These are phyloP conservation scores for Amylocystis lapponica DNA, from an alignment of 768 basidiomycete species.

Conservation along the genomic window DNA sequence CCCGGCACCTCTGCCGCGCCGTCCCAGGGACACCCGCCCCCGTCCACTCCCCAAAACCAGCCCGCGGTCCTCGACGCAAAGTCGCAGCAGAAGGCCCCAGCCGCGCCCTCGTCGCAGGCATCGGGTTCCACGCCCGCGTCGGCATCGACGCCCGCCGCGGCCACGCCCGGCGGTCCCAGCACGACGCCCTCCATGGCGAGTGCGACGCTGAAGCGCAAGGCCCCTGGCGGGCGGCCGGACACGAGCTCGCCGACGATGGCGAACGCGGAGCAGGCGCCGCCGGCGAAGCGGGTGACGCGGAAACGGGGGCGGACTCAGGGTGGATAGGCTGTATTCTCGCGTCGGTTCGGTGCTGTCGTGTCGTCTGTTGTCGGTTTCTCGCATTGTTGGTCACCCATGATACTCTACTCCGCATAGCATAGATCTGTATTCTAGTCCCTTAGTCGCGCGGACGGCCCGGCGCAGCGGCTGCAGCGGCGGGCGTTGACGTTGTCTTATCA, in stretches of 20 bases:
- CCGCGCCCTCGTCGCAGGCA: conserved; percentile 29
- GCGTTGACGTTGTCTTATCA: conserved; percentile 27
- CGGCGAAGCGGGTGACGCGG: conserved; percentile 45
- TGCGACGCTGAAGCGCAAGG: conserved; percentile 32
- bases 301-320: conserved; percentile 44
- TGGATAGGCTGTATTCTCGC: conserved; percentile 17
- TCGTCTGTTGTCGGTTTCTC: conserved; percentile 20
- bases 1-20: conserved; percentile 5
- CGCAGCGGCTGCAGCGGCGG: too few relatives aligned
- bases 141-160: conserved; percentile 24
- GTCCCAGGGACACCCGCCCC: conserved; percentile 19
- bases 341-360: conserved; percentile 18
- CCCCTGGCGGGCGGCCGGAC: conserved; percentile 18
- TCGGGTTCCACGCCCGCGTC: conserved; percentile 20
- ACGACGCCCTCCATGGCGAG: conserved; percentile 23
- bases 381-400: conserved; percentile 19
- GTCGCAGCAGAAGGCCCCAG: conserved; percentile 56
- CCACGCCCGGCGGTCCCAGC: conserved; percentile 16
- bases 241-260: conserved; percentile 47
- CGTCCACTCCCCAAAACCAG: conserved; percentile 45
- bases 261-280: conserved; percentile 38
- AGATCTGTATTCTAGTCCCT: conserved; percentile 28
- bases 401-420: conserved; percentile 26
- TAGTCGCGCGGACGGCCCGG: conserved; percentile 12
- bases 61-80: conserved; percentile 49